A percentile compares a stretch with the other conserved stretches of the same genome.
These are phyloP conservation scores for Catunica adiposa DNA, from an alignment of 2,329 filamentous ascomycete genomes.

Conservation along the genomic window DNA sequence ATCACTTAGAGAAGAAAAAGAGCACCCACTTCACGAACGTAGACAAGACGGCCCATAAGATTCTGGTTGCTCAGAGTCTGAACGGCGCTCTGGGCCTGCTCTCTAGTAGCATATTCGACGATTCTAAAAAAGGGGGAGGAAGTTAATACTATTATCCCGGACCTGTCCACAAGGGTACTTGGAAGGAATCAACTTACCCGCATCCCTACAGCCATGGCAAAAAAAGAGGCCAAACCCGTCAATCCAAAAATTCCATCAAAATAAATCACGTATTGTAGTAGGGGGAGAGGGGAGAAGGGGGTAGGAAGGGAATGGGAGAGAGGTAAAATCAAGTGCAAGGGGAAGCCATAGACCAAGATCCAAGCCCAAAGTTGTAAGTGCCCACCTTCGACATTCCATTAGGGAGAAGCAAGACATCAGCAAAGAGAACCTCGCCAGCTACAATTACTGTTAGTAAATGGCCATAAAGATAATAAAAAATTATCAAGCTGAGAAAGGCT, in stretches of 20 bases:
- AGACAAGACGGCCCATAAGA: conserved; percentile 94
- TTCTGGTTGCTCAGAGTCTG: conserved; percentile 98
- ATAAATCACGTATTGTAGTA: conserved; percentile 33
- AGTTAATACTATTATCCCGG: conserved; percentile 3
- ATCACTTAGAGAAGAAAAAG: not conserved
- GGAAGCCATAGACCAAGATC: conserved; percentile 27
- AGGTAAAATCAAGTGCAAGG: conserved; percentile 1
- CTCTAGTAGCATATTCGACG: conserved; percentile 99
- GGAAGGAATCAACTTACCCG: conserved; percentile 55
- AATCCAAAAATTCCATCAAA: conserved; percentile 91
- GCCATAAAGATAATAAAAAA: not conserved
- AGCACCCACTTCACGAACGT: conserved; percentile 75
- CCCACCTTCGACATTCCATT: conserved; percentile 99
- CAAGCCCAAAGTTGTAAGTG: conserved; percentile 50
- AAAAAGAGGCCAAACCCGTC: conserved; percentile 81
- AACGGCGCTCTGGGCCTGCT: conserved; percentile 96
- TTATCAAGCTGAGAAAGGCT: conserved; percentile 22
- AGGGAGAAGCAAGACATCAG: conserved; percentile 96
- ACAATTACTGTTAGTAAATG: conserved; percentile 16
- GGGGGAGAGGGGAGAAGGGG: conserved; percentile 34
- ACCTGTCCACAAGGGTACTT: not conserved
- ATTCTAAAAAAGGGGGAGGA: conserved; percentile 42
- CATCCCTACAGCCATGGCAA: conserved; percentile 93
- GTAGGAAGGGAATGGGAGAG: conserved; percentile 60
- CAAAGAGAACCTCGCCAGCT: conserved; percentile 99